Evolutionary conservation across 768 basidiomycete genomes (phyloP).

Genomic region (Lentinus tigrinus): DNA sequence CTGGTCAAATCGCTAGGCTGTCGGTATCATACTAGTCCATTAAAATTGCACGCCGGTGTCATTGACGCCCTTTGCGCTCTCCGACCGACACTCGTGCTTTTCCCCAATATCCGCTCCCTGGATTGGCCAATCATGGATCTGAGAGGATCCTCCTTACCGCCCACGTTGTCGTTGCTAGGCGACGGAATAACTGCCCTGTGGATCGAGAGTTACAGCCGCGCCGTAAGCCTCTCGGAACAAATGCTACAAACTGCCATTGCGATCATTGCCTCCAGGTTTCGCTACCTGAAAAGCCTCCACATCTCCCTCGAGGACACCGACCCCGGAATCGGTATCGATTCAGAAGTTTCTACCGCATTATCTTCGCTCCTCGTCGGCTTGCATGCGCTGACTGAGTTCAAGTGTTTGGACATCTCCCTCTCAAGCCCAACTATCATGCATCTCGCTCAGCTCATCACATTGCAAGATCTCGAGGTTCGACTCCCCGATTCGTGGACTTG

Average conservation of each 20-base stretch:
- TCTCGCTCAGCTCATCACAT: not conserved
- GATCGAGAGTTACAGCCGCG: not conserved
- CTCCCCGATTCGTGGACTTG: not conserved
- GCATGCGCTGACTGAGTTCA: not conserved
- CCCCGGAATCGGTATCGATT: not conserved
- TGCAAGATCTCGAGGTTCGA: not conserved
- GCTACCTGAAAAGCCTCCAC: not conserved
- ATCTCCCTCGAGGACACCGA: not conserved
- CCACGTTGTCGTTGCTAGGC: not conserved
- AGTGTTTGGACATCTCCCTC: not conserved
- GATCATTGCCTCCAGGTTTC: not conserved
- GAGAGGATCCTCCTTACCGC: not conserved
- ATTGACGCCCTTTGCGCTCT: not conserved
- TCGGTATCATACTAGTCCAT: not conserved
- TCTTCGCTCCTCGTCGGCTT: not conserved
- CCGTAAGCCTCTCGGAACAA: not conserved
- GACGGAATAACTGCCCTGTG: not conserved
- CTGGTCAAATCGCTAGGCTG: not conserved
- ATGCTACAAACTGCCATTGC: not conserved
- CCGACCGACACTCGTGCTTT: not conserved
- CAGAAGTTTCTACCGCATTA: not conserved
- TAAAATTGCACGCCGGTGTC: not conserved
- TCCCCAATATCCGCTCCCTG: not conserved
- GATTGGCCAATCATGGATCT: not conserved
- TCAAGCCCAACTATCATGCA: not conserved